Evolutionary conservation across 495 filamentous ascomycete genomes (phyloP), one percentile per base, ranked within the genome.

Genomic region (Podospora fimiseda): DNA sequence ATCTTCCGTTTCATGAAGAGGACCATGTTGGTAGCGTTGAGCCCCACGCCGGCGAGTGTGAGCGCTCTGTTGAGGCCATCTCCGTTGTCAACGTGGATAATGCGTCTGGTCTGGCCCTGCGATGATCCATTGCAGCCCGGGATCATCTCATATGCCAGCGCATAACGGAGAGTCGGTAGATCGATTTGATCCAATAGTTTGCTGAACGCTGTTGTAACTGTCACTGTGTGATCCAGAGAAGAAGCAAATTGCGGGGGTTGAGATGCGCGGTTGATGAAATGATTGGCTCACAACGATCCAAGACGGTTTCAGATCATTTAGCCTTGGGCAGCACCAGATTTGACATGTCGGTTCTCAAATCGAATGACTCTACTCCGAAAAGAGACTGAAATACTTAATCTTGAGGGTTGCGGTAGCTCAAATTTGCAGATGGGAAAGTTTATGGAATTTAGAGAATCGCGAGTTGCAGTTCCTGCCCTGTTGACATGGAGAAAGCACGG

Each of bases 301-400:
- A 45, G 52, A 30, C 46, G 22, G 66, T 69, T 67, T 69, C 66
- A 67, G 61, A 43, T 54, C 13, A 50, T 65, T 65, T 63, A 63
- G 58, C 60, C 62, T 61, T 56, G 51, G 51, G 40, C 46, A 58
- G 41, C 45, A 53, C 52, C 44, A 23, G 49, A 39, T 37, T 16
- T 22, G 50, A 19, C 11, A 20, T 42, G 16, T 22, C 19, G 27
- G 33, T 18, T 37, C 24, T 20, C 7, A 4, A 43, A 49, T 40
- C 22, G 47, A 15, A 5, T 9, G 2, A 24, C 9, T 46, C 23
- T 39, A 42, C 42, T 23, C 1, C 19, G n/a, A 18, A n/a, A 36
- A 14, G 19, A 24, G 14, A 18, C 8, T 33, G 30, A 46, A 51
- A 33, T 20, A 37, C 4, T 15, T 15, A 23, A 37, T 41, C 30